Evolutionary conservation across 2,329 filamentous ascomycete genomes (phyloP).

Genomic region (Plectosphaerella cucumerina): DNA sequence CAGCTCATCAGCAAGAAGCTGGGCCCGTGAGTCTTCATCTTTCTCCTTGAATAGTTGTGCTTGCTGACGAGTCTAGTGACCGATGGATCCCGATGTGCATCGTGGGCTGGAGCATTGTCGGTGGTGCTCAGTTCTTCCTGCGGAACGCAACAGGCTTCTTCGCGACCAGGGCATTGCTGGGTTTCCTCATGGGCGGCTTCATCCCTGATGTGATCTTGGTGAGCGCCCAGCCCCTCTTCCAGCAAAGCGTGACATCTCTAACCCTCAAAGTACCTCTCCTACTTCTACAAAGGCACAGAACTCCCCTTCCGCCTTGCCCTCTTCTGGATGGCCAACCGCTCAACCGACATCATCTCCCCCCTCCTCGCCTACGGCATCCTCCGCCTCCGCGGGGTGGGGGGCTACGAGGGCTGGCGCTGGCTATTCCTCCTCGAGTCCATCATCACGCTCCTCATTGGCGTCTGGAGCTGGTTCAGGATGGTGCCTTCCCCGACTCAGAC

Average conservation of each 20-base stretch:
- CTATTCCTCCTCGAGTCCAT: conserved; percentile 48
- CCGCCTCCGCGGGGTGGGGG: conserved; percentile 24
- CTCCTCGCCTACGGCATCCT: conserved; percentile 28
- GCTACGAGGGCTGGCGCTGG: conserved; percentile 33
- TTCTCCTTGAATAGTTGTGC: not conserved
- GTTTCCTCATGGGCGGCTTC: conserved; percentile 50
- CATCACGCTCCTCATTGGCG: conserved; percentile 2
- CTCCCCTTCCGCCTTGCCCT: conserved; percentile 26
- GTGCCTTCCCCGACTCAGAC: conserved; percentile 28
- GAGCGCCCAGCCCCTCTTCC: not conserved
- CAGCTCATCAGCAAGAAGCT: conserved; percentile 55
- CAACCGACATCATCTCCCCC: conserved; percentile 25
- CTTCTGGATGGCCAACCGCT: conserved; percentile 25
- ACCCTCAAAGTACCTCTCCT: conserved; percentile 26
- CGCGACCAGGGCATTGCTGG: conserved; percentile 30
- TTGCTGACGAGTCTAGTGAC: not conserved
- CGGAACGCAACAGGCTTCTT: conserved; percentile 22
- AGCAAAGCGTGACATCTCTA: not conserved
- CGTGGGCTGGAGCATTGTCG: conserved; percentile 25
- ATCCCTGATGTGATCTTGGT: conserved; percentile 28
- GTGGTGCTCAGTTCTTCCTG: conserved; percentile 24
- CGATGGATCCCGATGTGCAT: conserved; percentile 39
- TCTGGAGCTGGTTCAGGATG: conserved; percentile 22
- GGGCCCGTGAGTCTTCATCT: conserved; percentile 21
- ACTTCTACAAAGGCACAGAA: conserved; percentile 28